A percentile compares a stretch with the other conserved stretches of the same genome.
Conservation (phyloP, 2,329 filamentous ascomycete species). For the Fusarium lateritium region DNA sequence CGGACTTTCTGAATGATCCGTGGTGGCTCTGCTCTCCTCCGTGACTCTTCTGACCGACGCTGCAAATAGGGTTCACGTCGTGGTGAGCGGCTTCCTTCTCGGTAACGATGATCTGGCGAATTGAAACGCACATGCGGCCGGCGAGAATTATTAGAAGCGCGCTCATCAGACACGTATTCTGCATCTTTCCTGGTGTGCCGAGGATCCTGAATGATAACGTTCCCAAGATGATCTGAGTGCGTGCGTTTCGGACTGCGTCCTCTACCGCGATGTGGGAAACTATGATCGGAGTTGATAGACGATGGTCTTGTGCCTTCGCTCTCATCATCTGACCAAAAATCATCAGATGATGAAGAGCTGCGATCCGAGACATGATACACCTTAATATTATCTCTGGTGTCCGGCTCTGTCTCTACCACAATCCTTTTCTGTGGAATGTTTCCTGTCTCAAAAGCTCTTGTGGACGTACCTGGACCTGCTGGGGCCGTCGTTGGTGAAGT, state of each 20-base stretch:
- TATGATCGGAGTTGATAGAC: slow-evolving; percentile 28
- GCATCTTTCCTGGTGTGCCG: slow-evolving; percentile 7
- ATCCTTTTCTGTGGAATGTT: not conserved
- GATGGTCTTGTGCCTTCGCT: slow-evolving; percentile 38
- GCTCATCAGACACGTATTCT: slow-evolving; percentile 3
- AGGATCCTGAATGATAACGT: slow-evolving; percentile 17
- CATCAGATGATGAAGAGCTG: slow-evolving; percentile 30
- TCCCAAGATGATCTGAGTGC: slow-evolving; percentile 15
- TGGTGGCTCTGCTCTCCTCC: slow-evolving; percentile 24
- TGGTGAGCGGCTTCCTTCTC: slow-evolving; percentile 20
- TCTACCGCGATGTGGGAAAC: slow-evolving; percentile 6
- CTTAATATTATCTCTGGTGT: slow-evolving; percentile 4
- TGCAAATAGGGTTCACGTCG: slow-evolving; percentile 16
- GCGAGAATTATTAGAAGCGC: slow-evolving; percentile 1
- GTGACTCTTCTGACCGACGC: slow-evolving; percentile 23
- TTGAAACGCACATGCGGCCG: slow-evolving; percentile 28
- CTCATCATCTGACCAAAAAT: slow-evolving; percentile 23
- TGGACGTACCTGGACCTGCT: not conserved
- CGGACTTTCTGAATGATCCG: slow-evolving; percentile 43
- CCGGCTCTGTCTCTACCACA: slow-evolving; percentile 5
- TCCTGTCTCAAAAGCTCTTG: not conserved
- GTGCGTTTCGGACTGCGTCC: slow-evolving; percentile 25
- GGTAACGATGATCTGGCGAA: slow-evolving; percentile 14
- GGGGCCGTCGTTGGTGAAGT: not conserved
- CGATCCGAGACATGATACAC: slow-evolving; percentile 17